Evolutionary conservation across 2,329 filamentous ascomycete species (phyloP), one percentile per base, ranked within the genome.

Genomic region (Colletotrichum lindemuthianum): DNA sequence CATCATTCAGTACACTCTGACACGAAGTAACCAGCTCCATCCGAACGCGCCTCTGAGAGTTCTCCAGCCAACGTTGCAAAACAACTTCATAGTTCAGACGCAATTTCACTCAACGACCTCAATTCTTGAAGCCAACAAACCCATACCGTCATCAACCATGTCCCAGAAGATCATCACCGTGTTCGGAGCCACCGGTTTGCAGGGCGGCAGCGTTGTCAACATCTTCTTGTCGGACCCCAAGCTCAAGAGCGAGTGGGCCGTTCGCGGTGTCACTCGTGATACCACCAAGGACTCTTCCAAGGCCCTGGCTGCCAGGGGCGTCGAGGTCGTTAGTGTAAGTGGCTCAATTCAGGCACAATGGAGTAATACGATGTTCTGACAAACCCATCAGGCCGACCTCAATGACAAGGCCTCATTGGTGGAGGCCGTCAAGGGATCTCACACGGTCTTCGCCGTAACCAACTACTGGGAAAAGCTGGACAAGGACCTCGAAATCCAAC

Each of bases 141-240:
- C 24, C 24, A 15, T 15, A 45, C 43, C 10, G 52, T 10, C 5
- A 15, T 11, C 40, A 41, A 59, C 47, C 64, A 68, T 68, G 67
- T 8, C 61, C 59, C 68, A 69, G 59, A 84, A 82, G 69, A 75
- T 84, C 69, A 78, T 88, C 71, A 83, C 82, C 48, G 78, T 89
- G 11, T 84, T 88, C 69, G 86, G 86, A 34, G 83, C 86, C 47
- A 89, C 86, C 15, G 86, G 87, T 63, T 82, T 84, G 63, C 87
- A 90, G 75, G 88, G 88, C 52, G 82, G 84, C 66, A 85, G 84
- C 8, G 79, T 89, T 49, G 81, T 86, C 54, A 32, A 75, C 78
- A 69, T 73, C 3, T 78, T 78, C 66, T 68, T 78, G 44, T 70
- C 69, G 41, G 75, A 78, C 50, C 60, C 82, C 0, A 74, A 79